Conservation (phyloP, 495 filamentous ascomycete species). For the Glonium stellatum region DNA sequence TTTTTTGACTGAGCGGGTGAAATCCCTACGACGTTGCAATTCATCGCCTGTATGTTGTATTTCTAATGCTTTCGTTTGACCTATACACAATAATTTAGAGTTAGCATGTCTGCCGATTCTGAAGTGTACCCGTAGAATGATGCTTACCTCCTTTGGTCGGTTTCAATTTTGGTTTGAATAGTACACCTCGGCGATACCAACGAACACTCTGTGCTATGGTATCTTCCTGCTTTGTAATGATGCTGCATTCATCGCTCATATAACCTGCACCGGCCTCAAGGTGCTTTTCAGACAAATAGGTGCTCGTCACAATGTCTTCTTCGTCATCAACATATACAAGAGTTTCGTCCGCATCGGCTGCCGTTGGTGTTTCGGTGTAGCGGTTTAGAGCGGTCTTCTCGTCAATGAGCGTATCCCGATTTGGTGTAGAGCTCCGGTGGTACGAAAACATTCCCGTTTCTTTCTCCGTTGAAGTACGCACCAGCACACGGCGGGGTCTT, state of each 20-base stretch:
- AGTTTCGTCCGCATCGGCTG: not conserved
- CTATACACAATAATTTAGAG: not conserved
- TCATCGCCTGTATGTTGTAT: slow-evolving; percentile 3
- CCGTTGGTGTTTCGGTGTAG: too few relatives aligned
- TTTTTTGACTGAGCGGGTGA: slow-evolving; percentile 5
- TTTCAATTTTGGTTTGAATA: not conserved
- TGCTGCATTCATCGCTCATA: not conserved
- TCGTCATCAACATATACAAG: not conserved
- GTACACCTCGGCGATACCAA: not conserved
- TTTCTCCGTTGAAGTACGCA: not conserved
- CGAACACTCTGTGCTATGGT: not conserved
- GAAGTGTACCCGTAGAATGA: not conserved
- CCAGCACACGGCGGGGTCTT: not conserved
- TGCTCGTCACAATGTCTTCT: not conserved
- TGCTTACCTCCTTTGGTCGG: not conserved
- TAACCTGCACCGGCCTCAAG: not conserved
- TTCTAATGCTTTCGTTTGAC: not conserved
- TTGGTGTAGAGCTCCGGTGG: not conserved
- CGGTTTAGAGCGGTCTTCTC: slow-evolving; percentile 1
- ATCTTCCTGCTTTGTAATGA: not conserved
- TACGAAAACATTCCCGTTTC: not conserved
- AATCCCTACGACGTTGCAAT: slow-evolving; percentile 10
- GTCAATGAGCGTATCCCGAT: not conserved
- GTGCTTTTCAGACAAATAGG: not conserved
- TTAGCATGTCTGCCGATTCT: not conserved